Conservation (phyloP, 371 early-diverging fungal genomes). For the Mucor circinelloides region DNA sequence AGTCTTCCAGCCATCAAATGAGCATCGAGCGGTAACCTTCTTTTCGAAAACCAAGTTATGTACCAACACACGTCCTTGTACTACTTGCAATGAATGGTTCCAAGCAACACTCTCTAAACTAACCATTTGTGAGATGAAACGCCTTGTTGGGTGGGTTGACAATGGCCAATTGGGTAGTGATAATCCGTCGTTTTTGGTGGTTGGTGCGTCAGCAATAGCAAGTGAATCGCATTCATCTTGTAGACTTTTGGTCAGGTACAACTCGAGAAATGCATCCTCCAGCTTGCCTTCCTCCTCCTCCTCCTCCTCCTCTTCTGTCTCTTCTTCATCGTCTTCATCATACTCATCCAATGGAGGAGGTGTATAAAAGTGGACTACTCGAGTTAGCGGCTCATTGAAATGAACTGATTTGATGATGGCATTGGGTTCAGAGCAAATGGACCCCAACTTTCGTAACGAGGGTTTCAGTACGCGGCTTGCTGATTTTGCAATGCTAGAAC, state of each 20-base stretch:
- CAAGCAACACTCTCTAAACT: constrained; percentile 9
- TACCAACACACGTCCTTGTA: constrained; percentile 42
- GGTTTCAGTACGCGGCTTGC: background rate
- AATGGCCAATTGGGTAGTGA: constrained; percentile 20
- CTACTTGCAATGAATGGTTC: constrained; percentile 29
- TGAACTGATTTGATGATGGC: constrained; percentile 54
- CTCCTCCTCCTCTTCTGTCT: constrained; percentile 11
- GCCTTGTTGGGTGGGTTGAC: constrained; percentile 38
- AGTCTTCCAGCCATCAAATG: constrained; percentile 25
- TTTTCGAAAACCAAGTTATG: constrained; percentile 31
- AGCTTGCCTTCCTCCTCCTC: constrained; percentile 20
- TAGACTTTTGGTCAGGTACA: constrained; percentile 26
- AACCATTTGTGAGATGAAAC: constrained; percentile 45
- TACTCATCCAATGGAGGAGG: background rate
- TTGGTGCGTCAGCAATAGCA: background rate
- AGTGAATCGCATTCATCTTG: background rate
- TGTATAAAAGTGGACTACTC: constrained; percentile 42
- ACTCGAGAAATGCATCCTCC: constrained; percentile 28
- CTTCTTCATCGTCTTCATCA: constrained; percentile 21
- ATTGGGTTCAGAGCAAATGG: background rate
- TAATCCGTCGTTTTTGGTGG: background rate
- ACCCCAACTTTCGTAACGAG: background rate
- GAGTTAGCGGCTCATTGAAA: constrained; percentile 56
- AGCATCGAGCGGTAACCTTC: constrained; percentile 17
- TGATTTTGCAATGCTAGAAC: background rate